Evolutionary conservation across 768 basidiomycete species (phyloP).

Genomic region (Sistotremastrum niveocremeum): DNA sequence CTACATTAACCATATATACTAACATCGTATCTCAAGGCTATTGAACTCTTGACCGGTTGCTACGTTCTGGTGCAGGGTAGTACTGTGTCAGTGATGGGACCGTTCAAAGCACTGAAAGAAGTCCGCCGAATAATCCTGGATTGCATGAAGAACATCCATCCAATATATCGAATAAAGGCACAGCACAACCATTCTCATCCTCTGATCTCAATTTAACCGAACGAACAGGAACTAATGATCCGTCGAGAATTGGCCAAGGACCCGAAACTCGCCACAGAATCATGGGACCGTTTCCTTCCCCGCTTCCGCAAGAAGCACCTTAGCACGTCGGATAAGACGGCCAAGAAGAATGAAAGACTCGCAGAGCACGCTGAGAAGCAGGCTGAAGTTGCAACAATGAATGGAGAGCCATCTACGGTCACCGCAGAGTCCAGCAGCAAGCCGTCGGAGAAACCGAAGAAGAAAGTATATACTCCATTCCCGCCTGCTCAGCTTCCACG

Average conservation of each 20-base stretch:
- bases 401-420: constrained; percentile 17
- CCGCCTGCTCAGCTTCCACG: constrained; percentile 88
- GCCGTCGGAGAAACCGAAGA: constrained; percentile 41
- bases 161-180: constrained; percentile 97
- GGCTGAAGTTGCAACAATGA: constrained; percentile 53
- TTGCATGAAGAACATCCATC: constrained; percentile 99
- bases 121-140: constrained; percentile 93
- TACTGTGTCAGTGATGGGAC: constrained; percentile 97
- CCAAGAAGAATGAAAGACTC: constrained; percentile 69
- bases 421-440: neutral
- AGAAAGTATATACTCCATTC: constrained; percentile 98
- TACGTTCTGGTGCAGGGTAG: constrained; percentile 97
- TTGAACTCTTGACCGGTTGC: constrained; percentile 90
- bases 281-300: constrained; percentile 96
- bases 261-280: constrained; percentile 84
- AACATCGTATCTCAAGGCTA: constrained; percentile 47
- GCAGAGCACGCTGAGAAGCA: constrained; percentile 35
- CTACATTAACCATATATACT: neutral
- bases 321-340: constrained; percentile 88
- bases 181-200: constrained; percentile 6
- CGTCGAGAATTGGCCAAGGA: constrained; percentile 96
- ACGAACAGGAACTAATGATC: constrained; percentile 86
- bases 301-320: constrained; percentile 89
- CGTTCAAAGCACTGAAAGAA: constrained; percentile 90
- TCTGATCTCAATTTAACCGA: neutral